phyloP scores from a whole-genome alignment of 371 early-diverging fungal species.

The Zychaea mexicana region DNA sequence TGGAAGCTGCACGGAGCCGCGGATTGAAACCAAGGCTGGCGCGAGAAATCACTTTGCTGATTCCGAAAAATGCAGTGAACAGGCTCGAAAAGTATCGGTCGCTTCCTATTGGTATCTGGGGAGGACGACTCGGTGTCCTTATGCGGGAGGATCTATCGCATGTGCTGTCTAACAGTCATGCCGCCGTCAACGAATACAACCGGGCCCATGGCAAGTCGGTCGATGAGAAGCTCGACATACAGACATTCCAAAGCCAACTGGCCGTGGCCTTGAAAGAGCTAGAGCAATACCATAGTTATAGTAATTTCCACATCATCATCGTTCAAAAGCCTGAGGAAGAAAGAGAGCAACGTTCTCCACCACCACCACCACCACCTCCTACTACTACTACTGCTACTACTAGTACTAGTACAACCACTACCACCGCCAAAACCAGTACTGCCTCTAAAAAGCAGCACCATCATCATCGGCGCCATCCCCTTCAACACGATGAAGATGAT shows the following conservation, averaged over 20 bases:
- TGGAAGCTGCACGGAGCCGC: slow-evolving; percentile 21
- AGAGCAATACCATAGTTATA: slow-evolving; percentile 32
- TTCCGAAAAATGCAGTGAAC: slow-evolving; percentile 20
- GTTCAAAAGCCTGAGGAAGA: slow-evolving; percentile 14
- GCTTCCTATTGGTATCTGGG: slow-evolving; percentile 34
- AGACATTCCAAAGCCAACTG: slow-evolving; percentile 7
- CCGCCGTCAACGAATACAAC: slow-evolving; percentile 17
- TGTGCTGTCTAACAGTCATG: slow-evolving; percentile 14
- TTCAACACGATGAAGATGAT: no score
- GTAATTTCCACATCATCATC: slow-evolving; percentile 27
- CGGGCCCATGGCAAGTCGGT: background rate
- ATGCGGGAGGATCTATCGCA: slow-evolving; percentile 28
- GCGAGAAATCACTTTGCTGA: slow-evolving; percentile 16
- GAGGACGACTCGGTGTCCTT: slow-evolving; percentile 31
- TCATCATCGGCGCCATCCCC: no score
- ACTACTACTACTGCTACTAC: no score
- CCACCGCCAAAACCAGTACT: no score
- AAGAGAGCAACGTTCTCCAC: background rate
- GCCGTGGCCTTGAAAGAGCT: slow-evolving; percentile 17
- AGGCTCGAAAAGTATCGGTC: slow-evolving; percentile 28
- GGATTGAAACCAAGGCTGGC: slow-evolving; percentile 30
- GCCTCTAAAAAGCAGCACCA: no score
- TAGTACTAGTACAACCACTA: no score
- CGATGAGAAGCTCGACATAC: background rate
- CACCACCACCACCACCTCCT: background rate